Base-by-base conservation (phyloP, 202 grass and related monocot genomes). In the Setaria viridis region DNA sequence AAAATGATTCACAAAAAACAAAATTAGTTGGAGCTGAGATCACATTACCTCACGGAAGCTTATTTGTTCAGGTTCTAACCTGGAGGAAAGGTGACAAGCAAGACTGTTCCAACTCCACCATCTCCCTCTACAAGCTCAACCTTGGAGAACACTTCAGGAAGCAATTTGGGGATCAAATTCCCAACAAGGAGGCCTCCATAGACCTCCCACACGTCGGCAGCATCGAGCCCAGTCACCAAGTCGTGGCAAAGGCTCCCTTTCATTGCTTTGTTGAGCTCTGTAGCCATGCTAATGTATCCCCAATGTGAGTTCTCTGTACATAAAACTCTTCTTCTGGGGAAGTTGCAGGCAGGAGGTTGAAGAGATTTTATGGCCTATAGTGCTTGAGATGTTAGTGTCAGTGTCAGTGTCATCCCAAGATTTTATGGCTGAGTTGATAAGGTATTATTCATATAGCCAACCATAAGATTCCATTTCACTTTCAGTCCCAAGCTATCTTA, bases 71-170 rank as follows among this genome's bases (percentile, higher is more conserved):
- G 48, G 58, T 84, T 80, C 81, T 87, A 39, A 39, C 89, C 92
- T 21, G 80, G 86, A 77, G 89, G 29, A 48, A 87, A 87, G 34
- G 75, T 87, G 80, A 91, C 17, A 20, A 17, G 80, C 50, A 89
- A 12, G 48, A 94, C 11, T 0, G 89, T 91, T 45, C 92, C 89
- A 34, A 79, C 68, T 12, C 80, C 80, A 5, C 92, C 92, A 48
- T 94, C 86, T 35, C 92, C 92, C 10, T 89, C 79, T 30, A 91
- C 65, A 48, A 91, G 62, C 68, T 89, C 80, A 14, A 87, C 80
- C 41, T 83, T 94, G 16, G 72, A 33, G 85, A 91, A 62, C 1
- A 94, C 4, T 41, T 90, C 11, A 49, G 92, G 92, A 77, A 91
- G 83, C 72, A 94, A 57, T 19, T 79, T 69, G 13, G 76, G 82